Conservation (phyloP, 805 yeast genomes). For the Starmerella asiatica region DNA sequence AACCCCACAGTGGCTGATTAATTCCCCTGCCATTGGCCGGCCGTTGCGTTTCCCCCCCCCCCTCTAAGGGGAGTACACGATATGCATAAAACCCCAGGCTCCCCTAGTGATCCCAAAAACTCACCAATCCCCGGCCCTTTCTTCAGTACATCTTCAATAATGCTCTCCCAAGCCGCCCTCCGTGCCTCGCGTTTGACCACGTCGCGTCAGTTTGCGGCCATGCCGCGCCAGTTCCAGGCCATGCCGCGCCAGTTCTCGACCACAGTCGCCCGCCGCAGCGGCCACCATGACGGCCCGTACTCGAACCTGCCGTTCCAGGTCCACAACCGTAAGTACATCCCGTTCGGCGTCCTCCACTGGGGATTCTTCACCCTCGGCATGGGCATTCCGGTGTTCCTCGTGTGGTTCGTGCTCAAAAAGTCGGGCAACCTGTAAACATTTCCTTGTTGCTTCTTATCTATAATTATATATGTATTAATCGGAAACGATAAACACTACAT, state of each 20-base stretch:
- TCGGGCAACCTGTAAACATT: slow-evolving; percentile 38
- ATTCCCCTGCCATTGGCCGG: no score
- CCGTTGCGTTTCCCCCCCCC: no score
- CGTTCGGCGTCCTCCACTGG: slow-evolving; percentile 71
- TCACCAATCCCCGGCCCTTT: no score
- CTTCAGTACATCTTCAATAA: no score
- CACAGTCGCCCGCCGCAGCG: slow-evolving; percentile 25
- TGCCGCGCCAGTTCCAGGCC: no score
- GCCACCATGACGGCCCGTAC: slow-evolving; percentile 73
- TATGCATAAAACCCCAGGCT: no score
- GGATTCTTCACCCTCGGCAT: slow-evolving; percentile 56
- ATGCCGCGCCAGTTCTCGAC: slow-evolving; percentile 20
- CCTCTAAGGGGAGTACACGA: no score
- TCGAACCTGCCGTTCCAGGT: slow-evolving; percentile 89
- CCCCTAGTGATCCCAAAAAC: no score
- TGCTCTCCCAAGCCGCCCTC: slow-evolving; percentile 17
- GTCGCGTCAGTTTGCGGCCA: slow-evolving; percentile 2
- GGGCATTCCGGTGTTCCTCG: slow-evolving; percentile 65
- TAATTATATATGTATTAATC: background rate
- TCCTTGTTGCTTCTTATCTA: background rate
- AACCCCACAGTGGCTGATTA: no score
- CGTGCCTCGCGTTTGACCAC: slow-evolving; percentile 11
- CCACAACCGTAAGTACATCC: slow-evolving; percentile 72
- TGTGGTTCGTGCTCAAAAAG: slow-evolving; percentile 75
- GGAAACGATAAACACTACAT: background rate